Evolutionary conservation across 805 yeast genomes (phyloP).

Genomic region (Torulaspora delbrueckii): DNA sequence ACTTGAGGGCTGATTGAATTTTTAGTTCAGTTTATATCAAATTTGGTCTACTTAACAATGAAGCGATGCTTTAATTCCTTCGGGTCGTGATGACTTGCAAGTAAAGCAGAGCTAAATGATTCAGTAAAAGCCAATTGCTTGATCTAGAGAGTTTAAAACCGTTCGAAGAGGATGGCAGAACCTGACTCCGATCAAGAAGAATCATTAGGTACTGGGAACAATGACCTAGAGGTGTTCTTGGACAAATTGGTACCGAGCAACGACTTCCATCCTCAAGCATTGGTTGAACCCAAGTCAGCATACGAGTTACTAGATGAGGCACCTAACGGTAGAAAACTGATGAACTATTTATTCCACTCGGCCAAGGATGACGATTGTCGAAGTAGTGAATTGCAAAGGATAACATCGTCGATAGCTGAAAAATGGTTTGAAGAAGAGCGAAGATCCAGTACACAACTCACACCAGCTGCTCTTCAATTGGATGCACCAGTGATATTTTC

Average conservation of each 20-base stretch:
- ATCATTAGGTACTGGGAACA: neutral
- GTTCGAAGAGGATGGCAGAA: neutral
- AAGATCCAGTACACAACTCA: slow-evolving; percentile 7
- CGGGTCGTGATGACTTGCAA: neutral
- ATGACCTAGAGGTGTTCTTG: neutral
- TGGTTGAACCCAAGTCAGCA: slow-evolving; percentile 9
- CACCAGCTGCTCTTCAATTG: slow-evolving; percentile 15
- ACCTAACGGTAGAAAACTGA: slow-evolving; percentile 24
- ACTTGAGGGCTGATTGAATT: neutral
- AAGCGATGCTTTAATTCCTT: neutral
- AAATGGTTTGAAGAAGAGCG: slow-evolving; percentile 26
- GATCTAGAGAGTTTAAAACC: neutral
- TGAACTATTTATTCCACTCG: slow-evolving; percentile 20
- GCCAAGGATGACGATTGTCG: neutral
- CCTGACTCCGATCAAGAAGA: slow-evolving; percentile 1
- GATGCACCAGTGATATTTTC: slow-evolving; percentile 30
- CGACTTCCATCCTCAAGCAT: neutral
- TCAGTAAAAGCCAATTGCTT: neutral
- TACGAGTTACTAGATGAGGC: slow-evolving; percentile 26
- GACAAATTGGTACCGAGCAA: slow-evolving; percentile 8
- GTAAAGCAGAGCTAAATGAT: neutral
- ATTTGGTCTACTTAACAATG: neutral
- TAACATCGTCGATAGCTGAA: slow-evolving; percentile 12
- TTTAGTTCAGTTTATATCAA: neutral
- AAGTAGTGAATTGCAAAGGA: slow-evolving; percentile 7